A percentile compares a stretch with the other conserved stretches of the same genome.
Conservation (phyloP, 1,139 yeast genomes). For the Magnusiomyces paraingens region DNA sequence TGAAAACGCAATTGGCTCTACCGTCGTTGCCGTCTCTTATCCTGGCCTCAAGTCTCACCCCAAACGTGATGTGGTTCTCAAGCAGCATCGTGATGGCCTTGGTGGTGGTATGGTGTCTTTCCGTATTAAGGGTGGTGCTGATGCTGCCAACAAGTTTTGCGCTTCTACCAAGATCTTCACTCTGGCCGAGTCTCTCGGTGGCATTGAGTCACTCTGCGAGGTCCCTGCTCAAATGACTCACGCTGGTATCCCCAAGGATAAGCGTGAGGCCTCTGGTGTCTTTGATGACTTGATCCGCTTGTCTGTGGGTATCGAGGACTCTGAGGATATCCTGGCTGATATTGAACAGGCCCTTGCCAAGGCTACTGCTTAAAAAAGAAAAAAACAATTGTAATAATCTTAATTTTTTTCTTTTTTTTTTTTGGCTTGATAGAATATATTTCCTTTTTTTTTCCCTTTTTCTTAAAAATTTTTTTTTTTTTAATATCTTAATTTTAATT, state of each 20-base stretch:
- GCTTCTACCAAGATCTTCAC: constrained; percentile 72
- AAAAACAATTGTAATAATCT: neutral
- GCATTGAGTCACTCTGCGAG: constrained; percentile 79
- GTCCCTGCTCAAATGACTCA: constrained; percentile 93
- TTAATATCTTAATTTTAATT: neutral
- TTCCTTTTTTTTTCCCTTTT: neutral
- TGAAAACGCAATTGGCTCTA: constrained; percentile 36
- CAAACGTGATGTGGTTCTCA: constrained; percentile 54
- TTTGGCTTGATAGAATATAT: neutral
- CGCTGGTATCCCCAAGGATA: constrained; percentile 79
- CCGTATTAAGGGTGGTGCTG: constrained; percentile 77
- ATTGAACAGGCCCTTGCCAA: constrained; percentile 58
- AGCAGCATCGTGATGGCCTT: constrained; percentile 76
- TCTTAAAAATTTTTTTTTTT: neutral
- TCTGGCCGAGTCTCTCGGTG: constrained; percentile 86
- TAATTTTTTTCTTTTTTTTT: neutral
- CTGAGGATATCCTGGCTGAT: constrained; percentile 70
- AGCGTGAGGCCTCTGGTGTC: constrained; percentile 77
- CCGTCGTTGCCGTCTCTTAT: constrained; percentile 65
- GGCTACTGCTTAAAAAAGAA: constrained; percentile 26
- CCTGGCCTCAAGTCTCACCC: constrained; percentile 72
- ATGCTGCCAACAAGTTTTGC: constrained; percentile 68
- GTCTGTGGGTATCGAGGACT: constrained; percentile 83
- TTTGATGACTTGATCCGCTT: constrained; percentile 76
- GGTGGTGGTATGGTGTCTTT: constrained; percentile 94